These are phyloP conservation scores for Didymella pinodella DNA, from an alignment of 2,329 filamentous ascomycete genomes.

Conservation along the genomic window DNA sequence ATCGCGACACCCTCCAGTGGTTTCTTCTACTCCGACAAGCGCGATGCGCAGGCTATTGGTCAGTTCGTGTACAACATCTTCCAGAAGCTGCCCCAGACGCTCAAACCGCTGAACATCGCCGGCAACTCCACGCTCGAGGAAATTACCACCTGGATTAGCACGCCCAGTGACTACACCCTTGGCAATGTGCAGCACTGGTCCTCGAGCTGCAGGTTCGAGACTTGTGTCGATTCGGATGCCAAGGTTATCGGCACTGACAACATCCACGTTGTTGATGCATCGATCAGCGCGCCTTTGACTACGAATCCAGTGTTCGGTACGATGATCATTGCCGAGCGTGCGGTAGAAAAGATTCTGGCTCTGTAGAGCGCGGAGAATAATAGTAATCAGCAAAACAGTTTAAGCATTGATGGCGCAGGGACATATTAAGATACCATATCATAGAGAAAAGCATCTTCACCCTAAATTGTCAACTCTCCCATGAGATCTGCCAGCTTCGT, in stretches of 20 bases:
- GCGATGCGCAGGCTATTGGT: slow-evolving; percentile 59
- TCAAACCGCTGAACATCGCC: slow-evolving; percentile 60
- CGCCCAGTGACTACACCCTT: slow-evolving; percentile 56
- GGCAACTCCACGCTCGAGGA: slow-evolving; percentile 57
- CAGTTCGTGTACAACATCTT: slow-evolving; percentile 62
- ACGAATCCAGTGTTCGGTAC: slow-evolving; percentile 64
- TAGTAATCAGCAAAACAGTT: background rate
- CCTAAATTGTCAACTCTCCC: background rate
- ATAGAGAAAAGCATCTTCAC: background rate
- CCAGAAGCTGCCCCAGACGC: slow-evolving; percentile 52
- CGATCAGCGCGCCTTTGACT: slow-evolving; percentile 60
- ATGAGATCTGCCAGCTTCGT: background rate
- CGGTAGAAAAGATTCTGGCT: slow-evolving; percentile 58
- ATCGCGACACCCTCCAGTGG: slow-evolving; percentile 53
- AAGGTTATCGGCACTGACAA: slow-evolving; percentile 60
- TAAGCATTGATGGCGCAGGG: slow-evolving; percentile 1
- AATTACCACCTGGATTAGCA: slow-evolving; percentile 61
- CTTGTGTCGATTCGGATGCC: slow-evolving; percentile 59
- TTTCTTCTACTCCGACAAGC: slow-evolving; percentile 58
- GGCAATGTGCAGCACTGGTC: slow-evolving; percentile 64
- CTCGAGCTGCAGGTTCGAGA: slow-evolving; percentile 60
- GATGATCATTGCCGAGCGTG: slow-evolving; percentile 63
- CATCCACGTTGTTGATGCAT: slow-evolving; percentile 61
- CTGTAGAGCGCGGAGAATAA: slow-evolving; percentile 12
- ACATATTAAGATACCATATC: slow-evolving; percentile 4